Base-by-base conservation (phyloP, 371 early-diverging fungal species). In the Mortierella sp. region DNA sequence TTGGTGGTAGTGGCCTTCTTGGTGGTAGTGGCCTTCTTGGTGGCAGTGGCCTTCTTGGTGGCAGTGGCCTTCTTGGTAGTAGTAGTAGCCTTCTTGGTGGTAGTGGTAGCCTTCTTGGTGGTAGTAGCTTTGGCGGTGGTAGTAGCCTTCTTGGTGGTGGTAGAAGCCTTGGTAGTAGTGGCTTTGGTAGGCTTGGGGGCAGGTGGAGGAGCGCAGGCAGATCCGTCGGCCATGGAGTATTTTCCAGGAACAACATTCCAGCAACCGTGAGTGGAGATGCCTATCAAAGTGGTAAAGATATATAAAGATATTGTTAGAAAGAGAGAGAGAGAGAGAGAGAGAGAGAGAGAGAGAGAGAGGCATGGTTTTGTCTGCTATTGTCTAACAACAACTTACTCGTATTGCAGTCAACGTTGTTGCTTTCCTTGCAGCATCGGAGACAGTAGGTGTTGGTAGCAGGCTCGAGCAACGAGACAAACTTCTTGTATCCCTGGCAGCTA, bases 391-490 rank as follows among this genome's bases (percentile, higher is more conserved):
- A 77, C 78, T 78, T 72, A 78, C 78, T 73, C 40, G 78, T 78
- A 37, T 78, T 69, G 64, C 78, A 78, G 52, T 77, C 73, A 16
- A 51, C 30, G 6, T 68, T 69, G 62, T 62, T 59, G 66, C 73
- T 58, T 10, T 22, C 54, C 6, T 54, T 22, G 26, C 75, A 74
- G 68, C 80, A 79, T 16, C 88, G 84, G 59, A 88, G 84, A 68
- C 87, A 87, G 73, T 78, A 88, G 49, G 87, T 86, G 64, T 85
- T 81, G 35, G 77, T 71, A 43, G 68, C 68, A 14, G 88, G 88
- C 67, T 88, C 88, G 66, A 88, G 79, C 77, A 88, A 64, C 26
- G 84, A 86, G 62, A 87, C 85, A 77, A 88, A 88, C 78, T 85
- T 83, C 12, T 63, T 66, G 69, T 80, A 88, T 11, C 83, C 84